Base-by-base conservation (phyloP, 352 stramenopile genomes). In the Peronospora belbahrii region DNA sequence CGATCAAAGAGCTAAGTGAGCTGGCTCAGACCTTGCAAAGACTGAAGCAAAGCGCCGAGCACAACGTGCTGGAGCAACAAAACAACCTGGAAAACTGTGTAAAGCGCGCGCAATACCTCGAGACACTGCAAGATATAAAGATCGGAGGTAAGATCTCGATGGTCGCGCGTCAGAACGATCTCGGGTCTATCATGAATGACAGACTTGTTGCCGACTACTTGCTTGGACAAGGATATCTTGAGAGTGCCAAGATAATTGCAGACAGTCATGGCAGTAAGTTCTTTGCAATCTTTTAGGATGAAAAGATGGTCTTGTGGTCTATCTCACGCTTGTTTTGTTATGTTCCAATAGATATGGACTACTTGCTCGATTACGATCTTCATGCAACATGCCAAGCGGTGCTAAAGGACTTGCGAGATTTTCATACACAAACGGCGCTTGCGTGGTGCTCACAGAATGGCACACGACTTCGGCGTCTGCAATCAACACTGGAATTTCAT, bases 161-260 rank as follows among this genome's bases (percentile, higher is more conserved):
- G 25, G 4, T 27, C 1, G 35, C 14, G 14, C 48, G 11, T 18
- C 33, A 49, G 19, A 44, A 9, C 19, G 36, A 49, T 27, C 52
- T 62, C 8, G 30, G 48, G 34, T 30, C 42, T 0, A 52, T 79
- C 3, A 63, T n/a, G n/a, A n/a, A 56, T 25, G 58, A 83, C 31
- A 64, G 80, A 15, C 65, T 92, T 4, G 78, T 92, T 44, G 74
- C 71, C 0, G 77, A 92, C 47, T 92, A 83, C 17, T 58, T 92
- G 57, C 56, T 92, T 20, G 70, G 60, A n/a, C 63, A 71, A 51
- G 80, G 80, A 27, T 70, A 71, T 43, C 62, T 85, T 19, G 59
- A 66, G 22, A 89, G 68, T 42, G 72, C 77, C 36, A 81, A 79
- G 56, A 59, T 87, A n/a, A 57, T 92, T 15, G 53, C 78, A 64